phyloP scores from a whole-genome alignment of 306 rosid genomes.

The Pyrus pyrifolia region DNA sequence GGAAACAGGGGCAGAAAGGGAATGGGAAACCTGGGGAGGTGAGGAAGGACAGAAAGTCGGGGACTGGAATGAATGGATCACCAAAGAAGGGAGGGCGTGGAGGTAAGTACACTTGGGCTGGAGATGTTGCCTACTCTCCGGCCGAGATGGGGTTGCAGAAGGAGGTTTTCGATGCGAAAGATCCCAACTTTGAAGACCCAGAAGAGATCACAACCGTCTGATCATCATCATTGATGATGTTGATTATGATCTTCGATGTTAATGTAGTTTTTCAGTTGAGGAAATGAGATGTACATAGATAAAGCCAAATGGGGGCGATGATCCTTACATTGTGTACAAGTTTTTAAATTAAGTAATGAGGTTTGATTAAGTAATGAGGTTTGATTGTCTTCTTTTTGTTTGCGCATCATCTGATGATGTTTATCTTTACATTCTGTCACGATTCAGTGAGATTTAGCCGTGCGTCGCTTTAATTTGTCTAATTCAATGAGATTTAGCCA shows the following conservation, averaged over 20 bases:
- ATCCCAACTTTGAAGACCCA: slow-evolving; percentile 78
- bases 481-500: not conserved
- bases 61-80: slow-evolving; percentile 77
- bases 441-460: not conserved
- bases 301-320: not conserved
- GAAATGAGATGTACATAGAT: slow-evolving; percentile 14
- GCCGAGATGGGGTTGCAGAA: slow-evolving; percentile 39
- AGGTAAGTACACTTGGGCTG: slow-evolving; percentile 89
- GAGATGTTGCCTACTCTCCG: slow-evolving; percentile 35
- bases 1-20: slow-evolving; percentile 42
- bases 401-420: not conserved
- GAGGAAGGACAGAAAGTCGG: slow-evolving; percentile 69
- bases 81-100: slow-evolving; percentile 96
- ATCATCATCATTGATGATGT: not conserved
- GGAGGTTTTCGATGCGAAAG: slow-evolving; percentile 49
- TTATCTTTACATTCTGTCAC: not conserved
- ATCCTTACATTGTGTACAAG: not conserved
- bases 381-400: not conserved
- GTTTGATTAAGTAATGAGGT: not conserved
- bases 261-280: not conserved
- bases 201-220: slow-evolving; percentile 39
- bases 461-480: not conserved
- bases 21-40: slow-evolving; percentile 34
- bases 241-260: not conserved
- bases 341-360: not conserved